Conservation (phyloP, 2,329 filamentous ascomycete genomes). For the Catunica adiposa region DNA sequence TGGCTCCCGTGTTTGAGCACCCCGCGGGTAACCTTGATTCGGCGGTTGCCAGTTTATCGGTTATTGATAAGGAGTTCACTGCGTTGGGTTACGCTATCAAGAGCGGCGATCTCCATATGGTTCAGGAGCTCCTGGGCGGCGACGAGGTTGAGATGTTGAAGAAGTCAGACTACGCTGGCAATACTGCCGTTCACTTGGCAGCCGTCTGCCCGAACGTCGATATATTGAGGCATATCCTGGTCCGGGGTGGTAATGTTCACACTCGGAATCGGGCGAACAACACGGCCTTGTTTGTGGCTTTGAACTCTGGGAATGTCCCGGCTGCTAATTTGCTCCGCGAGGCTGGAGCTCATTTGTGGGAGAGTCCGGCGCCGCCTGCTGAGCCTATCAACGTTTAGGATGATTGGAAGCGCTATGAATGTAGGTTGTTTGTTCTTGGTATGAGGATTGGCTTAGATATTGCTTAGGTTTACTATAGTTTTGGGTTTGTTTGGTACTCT, state of each 20-base stretch:
- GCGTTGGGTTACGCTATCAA: constrained; percentile 67
- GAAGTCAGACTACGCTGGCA: constrained; percentile 64
- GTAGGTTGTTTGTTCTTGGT: too few species aligned
- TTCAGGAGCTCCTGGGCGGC: constrained; percentile 49
- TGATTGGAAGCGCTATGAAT: neutral
- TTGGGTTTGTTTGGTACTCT: too few species aligned
- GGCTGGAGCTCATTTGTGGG: constrained; percentile 44
- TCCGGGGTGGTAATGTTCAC: constrained; percentile 49
- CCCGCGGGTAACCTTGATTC: constrained; percentile 38
- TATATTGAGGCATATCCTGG: constrained; percentile 43
- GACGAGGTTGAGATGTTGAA: constrained; percentile 53
- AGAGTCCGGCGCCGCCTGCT: constrained; percentile 20
- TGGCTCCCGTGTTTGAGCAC: constrained; percentile 59
- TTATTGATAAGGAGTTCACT: constrained; percentile 49
- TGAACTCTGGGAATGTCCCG: constrained; percentile 37
- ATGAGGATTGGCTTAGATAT: too few species aligned
- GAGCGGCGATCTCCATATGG: constrained; percentile 48
- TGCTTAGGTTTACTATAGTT: too few species aligned
- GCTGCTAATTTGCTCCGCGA: constrained; percentile 38
- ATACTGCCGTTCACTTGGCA: constrained; percentile 48
- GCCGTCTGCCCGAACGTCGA: constrained; percentile 36
- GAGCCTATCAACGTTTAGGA: constrained; percentile 5
- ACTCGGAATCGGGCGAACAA: constrained; percentile 47
- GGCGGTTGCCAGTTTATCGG: constrained; percentile 27
- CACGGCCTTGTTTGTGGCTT: constrained; percentile 48